Evolutionary conservation across 768 basidiomycete genomes (phyloP), one percentile per base, ranked within the genome.

Genomic region (Termitomyces titanicus): DNA sequence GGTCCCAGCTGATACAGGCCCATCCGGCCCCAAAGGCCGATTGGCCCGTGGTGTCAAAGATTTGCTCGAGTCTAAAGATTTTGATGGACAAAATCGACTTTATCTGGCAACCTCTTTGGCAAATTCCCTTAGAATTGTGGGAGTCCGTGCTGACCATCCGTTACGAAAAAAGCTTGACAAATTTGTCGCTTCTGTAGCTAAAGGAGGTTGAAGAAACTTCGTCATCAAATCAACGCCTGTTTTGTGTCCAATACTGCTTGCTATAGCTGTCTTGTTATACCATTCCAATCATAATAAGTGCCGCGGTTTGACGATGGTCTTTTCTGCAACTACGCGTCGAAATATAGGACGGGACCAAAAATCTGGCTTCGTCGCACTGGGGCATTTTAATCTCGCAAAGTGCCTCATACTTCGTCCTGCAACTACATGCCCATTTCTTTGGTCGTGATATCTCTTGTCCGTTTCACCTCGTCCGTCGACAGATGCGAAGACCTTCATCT

Each of bases 151-250:
- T 33, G 83, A 85, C 55, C 86, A 89, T 65, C 76, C 82, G n/a
- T 72, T 90, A 50, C 80, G 86, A 47, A 89, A 83, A 70, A 84
- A 76, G 63, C 61, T 90, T 55, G 84, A 85, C 54, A 89, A 82
- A 66, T 84, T 76, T 64, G 57, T 79, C 31, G 62, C 70, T 39
- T 62, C 70, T 52, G 38, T 59, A 51, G 46, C 60, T 27, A 25
- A 54, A 15, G 53, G 27, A 17, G 42, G 22, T 10, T 60, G 50
- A 58, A 25, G 22, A 31, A 29, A 7, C 46, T 42, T 56, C 24
- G 15, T 47, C 22, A 31, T 13, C 15, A 22, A 18, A 33, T 51
- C 37, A 38, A 38, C 37, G 25, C 20, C 24, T 43, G 47, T 39
- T 22, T 31, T 17, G 18, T 42, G 40, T 42, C 13, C 50, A 42